Percentiles rank a stretch among this genome's conserved stretches.
These are phyloP conservation scores for Nowakowskiella sp. DNA, from an alignment of 192 early-diverging fungal species.

Conservation along the genomic window DNA sequence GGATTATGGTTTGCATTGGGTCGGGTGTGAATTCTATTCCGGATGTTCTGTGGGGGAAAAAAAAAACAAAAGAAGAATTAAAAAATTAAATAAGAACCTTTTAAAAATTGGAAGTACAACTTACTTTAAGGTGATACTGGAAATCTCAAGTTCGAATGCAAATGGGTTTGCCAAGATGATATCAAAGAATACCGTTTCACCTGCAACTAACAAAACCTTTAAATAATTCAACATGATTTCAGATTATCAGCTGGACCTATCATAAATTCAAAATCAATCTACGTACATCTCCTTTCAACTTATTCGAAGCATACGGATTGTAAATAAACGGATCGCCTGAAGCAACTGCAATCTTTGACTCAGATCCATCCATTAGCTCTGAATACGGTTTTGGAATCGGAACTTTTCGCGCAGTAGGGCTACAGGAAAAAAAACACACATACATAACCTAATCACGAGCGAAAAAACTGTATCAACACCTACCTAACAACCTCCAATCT, in stretches of 20 bases:
- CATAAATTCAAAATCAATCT: constrained; percentile 1
- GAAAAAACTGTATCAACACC: no score
- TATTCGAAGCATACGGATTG: constrained; percentile 52
- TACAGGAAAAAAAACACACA: constrained; percentile 8
- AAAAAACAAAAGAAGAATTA: neutral
- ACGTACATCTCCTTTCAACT: constrained; percentile 2
- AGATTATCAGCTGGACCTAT: no score
- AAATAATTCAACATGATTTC: no score
- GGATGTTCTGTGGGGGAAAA: constrained; percentile 38
- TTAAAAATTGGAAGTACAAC: neutral
- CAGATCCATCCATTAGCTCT: constrained; percentile 17
- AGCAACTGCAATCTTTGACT: constrained; percentile 6
- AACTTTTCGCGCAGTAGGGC: constrained; percentile 45
- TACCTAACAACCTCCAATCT: constrained; percentile 27
- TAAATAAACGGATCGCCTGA: constrained; percentile 69
- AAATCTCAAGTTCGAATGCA: constrained; percentile 68
- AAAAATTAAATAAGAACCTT: neutral
- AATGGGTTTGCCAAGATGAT: constrained; percentile 69
- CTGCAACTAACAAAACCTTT: constrained; percentile 51
- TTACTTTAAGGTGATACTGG: constrained; percentile 54
- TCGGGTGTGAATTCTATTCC: constrained; percentile 52
- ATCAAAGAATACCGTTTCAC: constrained; percentile 62
- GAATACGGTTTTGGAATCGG: constrained; percentile 50
- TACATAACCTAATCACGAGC: neutral
- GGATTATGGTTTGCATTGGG: constrained; percentile 52